phyloP scores from a whole-genome alignment of 2,329 filamentous ascomycete genomes.

The Fusarium falciforme region DNA sequence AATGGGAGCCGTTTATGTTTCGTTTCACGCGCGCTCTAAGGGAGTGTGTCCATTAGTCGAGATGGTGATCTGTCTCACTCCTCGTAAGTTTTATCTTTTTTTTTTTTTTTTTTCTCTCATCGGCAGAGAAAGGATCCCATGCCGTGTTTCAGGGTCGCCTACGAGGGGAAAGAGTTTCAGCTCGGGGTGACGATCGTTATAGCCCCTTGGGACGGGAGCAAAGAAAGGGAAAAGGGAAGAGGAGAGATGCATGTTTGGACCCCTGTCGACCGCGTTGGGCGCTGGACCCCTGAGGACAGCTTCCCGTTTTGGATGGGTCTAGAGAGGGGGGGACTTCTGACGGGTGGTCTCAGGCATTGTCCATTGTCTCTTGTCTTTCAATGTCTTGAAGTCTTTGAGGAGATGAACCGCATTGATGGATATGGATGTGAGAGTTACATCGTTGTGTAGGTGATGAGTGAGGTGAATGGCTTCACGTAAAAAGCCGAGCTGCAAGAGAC shows the following conservation, averaged over 20 bases:
- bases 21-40: conserved; percentile 23
- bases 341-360: background rate
- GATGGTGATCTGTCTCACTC: background rate
- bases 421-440: background rate
- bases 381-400: background rate
- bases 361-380: background rate
- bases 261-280: background rate
- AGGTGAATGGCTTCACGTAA: too few species aligned
- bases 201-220: background rate
- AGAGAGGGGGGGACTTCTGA: background rate
- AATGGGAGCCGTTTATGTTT: conserved; percentile 20
- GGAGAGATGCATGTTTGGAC: background rate
- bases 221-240: background rate
- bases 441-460: background rate
- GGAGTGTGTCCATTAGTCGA: background rate
- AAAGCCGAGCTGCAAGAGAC: background rate
- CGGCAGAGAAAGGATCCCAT: background rate
- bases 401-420: background rate
- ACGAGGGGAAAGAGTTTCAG: background rate
- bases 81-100: background rate
- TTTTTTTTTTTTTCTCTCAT: background rate
- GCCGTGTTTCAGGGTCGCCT: background rate
- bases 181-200: conserved; percentile 25
- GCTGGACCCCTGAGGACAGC: conserved; percentile 14
- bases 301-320: background rate